Conservation (phyloP, 2,329 filamentous ascomycete genomes). For the Diaporthe batatas region DNA sequence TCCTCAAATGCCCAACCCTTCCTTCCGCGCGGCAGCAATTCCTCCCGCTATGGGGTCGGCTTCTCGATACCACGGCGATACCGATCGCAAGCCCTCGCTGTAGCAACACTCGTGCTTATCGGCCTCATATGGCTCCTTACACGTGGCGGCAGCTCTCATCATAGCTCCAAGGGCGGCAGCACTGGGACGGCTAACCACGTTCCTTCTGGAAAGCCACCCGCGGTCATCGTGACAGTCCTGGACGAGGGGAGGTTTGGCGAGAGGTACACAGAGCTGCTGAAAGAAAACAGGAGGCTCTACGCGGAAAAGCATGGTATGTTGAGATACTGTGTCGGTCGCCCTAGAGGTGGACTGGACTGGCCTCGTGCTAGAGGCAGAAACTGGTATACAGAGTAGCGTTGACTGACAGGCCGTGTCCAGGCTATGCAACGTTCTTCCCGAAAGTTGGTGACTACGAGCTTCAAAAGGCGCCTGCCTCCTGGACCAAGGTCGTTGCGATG, state of each 20-base stretch:
- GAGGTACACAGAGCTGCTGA: conserved; percentile 79
- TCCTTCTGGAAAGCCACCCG: conserved; percentile 69
- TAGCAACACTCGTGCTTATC: conserved; percentile 68
- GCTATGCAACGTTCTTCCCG: conserved; percentile 88
- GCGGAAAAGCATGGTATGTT: conserved; percentile 84
- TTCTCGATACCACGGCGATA: conserved; percentile 62
- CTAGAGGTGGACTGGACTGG: neutral
- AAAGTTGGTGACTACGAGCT: conserved; percentile 82
- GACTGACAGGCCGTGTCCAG: conserved; percentile 78
- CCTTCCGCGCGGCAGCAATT: conserved; percentile 61
- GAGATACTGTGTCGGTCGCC: too few relatives aligned
- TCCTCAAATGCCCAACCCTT: conserved; percentile 82
- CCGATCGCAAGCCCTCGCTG: conserved; percentile 70
- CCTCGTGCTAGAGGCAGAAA: neutral
- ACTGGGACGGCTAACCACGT: conserved; percentile 45
- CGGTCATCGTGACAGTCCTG: conserved; percentile 88
- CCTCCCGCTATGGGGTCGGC: conserved; percentile 15
- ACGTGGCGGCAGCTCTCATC: conserved; percentile 50
- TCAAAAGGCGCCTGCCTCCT: conserved; percentile 70
- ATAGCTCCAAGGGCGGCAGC: conserved; percentile 37
- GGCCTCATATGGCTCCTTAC: conserved; percentile 73
- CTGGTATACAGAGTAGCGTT: conserved; percentile 65
- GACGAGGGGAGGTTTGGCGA: conserved; percentile 75
- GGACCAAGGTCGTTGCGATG: conserved; percentile 85
- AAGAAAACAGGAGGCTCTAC: conserved; percentile 86